phyloP scores from a whole-genome alignment of 306 rosid species.

The Fagus sylvatica region DNA sequence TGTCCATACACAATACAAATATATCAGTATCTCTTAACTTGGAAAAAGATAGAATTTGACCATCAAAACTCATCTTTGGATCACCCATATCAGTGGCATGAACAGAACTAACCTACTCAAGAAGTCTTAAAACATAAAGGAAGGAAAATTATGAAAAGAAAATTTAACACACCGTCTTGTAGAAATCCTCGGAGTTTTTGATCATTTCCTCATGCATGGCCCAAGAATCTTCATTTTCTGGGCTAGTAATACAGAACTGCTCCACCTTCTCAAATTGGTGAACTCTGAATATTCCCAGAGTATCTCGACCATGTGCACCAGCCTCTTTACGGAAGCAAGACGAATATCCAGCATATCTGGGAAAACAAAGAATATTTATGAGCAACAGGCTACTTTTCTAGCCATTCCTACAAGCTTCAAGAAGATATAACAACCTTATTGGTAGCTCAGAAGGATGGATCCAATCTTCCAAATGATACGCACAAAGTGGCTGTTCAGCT shows the following conservation, averaged over 20 bases:
- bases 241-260: conserved; percentile 88
- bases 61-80: background rate
- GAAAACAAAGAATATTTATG: conserved; percentile 4
- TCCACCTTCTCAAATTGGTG: conserved; percentile 98
- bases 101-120: background rate
- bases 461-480: conserved; percentile 91
- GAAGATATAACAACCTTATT: conserved; percentile 51
- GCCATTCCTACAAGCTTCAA: background rate
- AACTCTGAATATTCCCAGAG: conserved; percentile 89
- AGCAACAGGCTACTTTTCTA: conserved; percentile 7
- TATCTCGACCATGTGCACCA: conserved; percentile 97
- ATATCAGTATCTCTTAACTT: background rate
- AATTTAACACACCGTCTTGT: conserved; percentile 50
- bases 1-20: background rate
- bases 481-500: conserved; percentile 93
- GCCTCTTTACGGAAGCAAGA: conserved; percentile 99
- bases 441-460: conserved; percentile 94
- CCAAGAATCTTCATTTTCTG: conserved; percentile 84
- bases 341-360: conserved; percentile 92
- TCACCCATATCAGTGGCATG: background rate
- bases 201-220: conserved; percentile 96
- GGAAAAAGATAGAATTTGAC: background rate
- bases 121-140: no score
- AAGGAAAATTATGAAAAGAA: background rate
- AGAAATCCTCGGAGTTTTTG: conserved; percentile 86